Conservation (phyloP, 2,329 filamentous ascomycete species). For the Pyrenochaeta sp. region DNA sequence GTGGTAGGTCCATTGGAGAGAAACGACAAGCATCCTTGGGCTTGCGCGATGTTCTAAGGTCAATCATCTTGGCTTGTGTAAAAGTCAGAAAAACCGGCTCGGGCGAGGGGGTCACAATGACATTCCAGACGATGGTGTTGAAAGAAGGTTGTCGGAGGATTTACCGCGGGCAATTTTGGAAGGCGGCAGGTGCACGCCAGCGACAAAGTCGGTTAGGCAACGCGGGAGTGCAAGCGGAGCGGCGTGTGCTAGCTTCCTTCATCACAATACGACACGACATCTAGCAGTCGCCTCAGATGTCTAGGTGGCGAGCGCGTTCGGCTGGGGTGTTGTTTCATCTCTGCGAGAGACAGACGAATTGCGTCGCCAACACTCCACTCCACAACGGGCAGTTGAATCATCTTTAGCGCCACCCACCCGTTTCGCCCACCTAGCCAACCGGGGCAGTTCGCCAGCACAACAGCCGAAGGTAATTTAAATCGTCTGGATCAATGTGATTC, state of each 20-base stretch:
- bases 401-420: slow-evolving; percentile 21
- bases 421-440: slow-evolving; percentile 25
- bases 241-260: slow-evolving; percentile 1
- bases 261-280: slow-evolving; percentile 1
- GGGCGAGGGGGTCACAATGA: background rate
- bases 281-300: background rate
- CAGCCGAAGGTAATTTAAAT: background rate
- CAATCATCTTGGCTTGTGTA: background rate
- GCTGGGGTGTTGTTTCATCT: slow-evolving; percentile 13
- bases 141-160: slow-evolving; percentile 26
- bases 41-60: background rate
- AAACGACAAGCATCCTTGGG: background rate
- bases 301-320: background rate
- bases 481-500: slow-evolving; percentile 5
- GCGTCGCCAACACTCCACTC: slow-evolving; percentile 11
- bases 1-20: background rate
- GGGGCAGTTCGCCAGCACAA: slow-evolving; percentile 8
- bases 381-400: slow-evolving; percentile 15
- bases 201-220: slow-evolving; percentile 7
- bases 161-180: slow-evolving; percentile 8
- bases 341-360: slow-evolving; percentile 16
- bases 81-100: slow-evolving; percentile 7
- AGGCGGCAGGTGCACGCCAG: slow-evolving; percentile 8
- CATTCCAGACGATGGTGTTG: slow-evolving; percentile 12
- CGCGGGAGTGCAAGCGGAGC: slow-evolving; percentile 12